Conservation (phyloP, 2,329 filamentous ascomycete genomes). For the Monosporascus sp. region DNA sequence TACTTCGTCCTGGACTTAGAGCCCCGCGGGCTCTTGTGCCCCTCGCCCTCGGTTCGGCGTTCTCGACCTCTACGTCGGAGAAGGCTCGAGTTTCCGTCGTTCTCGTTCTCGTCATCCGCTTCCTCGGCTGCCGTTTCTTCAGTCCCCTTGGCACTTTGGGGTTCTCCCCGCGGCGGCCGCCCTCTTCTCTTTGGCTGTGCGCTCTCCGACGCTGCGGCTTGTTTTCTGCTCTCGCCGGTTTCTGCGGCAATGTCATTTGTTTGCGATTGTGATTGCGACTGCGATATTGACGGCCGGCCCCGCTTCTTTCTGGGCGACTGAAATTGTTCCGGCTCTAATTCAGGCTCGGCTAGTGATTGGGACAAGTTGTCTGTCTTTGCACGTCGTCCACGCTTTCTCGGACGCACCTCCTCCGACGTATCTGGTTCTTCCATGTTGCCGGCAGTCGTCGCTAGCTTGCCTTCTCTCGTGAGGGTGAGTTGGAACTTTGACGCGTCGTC, state of each 20-base stretch:
- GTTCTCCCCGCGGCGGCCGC: conserved; percentile 9
- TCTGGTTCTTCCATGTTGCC: conserved; percentile 8
- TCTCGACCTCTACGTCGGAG: conserved; percentile 20
- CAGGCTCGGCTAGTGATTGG: conserved; percentile 4
- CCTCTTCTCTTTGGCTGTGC: conserved; percentile 7
- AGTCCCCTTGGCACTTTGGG: conserved; percentile 3
- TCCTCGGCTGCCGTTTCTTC: conserved; percentile 20
- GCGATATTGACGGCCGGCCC: conserved; percentile 15
- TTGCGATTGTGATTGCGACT: not conserved
- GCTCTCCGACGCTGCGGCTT: conserved; percentile 1
- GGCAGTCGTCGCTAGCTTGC: conserved; percentile 4
- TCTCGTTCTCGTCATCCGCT: conserved; percentile 26
- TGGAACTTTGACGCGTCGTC: conserved; percentile 20
- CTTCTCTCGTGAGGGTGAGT: conserved; percentile 12
- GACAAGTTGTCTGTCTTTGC: conserved; percentile 7
- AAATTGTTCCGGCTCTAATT: conserved; percentile 11
- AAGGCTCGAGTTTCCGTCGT: conserved; percentile 17
- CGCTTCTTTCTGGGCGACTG: conserved; percentile 20
- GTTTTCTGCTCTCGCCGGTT: conserved; percentile 1
- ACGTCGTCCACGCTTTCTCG: conserved; percentile 20
- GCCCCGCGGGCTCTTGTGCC: not conserved
- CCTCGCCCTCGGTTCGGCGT: conserved; percentile 8
- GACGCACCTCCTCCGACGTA: conserved; percentile 13
- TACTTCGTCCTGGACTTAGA: not conserved
- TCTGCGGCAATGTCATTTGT: no score